A percentile compares a stretch with the other conserved stretches of the same genome.
Conservation (phyloP, 192 early-diverging fungal species). For the Fimicolochytrium jonesii region DNA sequence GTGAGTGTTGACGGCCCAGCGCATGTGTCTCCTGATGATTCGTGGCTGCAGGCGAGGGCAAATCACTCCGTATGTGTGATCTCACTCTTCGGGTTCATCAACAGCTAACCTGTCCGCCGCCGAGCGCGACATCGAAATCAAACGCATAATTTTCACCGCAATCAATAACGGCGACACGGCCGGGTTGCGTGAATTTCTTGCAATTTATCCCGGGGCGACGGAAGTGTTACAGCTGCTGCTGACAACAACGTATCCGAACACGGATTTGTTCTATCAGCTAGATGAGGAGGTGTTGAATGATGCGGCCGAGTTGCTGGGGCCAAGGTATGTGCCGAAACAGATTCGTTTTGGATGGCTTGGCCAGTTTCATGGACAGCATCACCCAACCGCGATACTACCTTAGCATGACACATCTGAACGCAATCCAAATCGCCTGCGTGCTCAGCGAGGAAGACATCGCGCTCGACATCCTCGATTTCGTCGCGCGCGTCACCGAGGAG, state of each 20-base stretch:
- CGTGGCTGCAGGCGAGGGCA: no score
- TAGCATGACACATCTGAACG: conserved; percentile 44
- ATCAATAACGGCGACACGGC: conserved; percentile 35
- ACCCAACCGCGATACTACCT: no score
- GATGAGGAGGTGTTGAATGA: conserved; percentile 57
- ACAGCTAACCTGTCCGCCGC: conserved; percentile 1
- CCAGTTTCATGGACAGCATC: no score
- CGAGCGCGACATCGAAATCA: conserved; percentile 24
- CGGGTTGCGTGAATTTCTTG: conserved; percentile 24
- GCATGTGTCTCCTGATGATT: no score
- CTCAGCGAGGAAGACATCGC: conserved; percentile 63
- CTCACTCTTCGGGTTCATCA: no score
- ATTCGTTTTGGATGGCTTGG: no score
- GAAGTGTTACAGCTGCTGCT: conserved; percentile 39
- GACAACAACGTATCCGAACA: conserved; percentile 50
- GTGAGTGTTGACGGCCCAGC: no score
- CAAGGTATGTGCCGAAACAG: conserved; percentile 34
- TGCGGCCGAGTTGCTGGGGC: conserved; percentile 56
- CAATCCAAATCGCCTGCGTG: conserved; percentile 62
- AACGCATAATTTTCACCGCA: conserved; percentile 31
- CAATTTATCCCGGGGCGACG: conserved; percentile 17
- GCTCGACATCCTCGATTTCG: conserved; percentile 58
- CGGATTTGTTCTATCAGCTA: conserved; percentile 48
- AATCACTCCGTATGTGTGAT: no score
- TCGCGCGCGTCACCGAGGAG: conserved; percentile 48